Evolutionary conservation across 257 asterid species (phyloP).

Genomic region (Apocynum venetum): DNA sequence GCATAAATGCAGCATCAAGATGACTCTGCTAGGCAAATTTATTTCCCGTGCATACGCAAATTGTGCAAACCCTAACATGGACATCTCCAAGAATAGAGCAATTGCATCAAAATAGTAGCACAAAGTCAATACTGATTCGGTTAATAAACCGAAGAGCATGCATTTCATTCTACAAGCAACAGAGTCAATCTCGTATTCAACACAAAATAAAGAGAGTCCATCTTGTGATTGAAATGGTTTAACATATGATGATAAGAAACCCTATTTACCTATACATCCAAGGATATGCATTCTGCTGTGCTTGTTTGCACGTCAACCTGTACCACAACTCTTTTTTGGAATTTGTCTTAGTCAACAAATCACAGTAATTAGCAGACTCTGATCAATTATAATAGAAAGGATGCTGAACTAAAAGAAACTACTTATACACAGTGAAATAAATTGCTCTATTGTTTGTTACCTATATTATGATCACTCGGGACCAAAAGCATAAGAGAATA

Average conservation of each 20-base stretch:
- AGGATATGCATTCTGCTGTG: background rate
- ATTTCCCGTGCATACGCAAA: background rate
- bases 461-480: background rate
- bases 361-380: background rate
- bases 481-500: constrained; percentile 1
- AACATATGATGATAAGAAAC: background rate
- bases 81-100: background rate
- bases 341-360: background rate
- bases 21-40: background rate
- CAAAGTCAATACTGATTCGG: background rate
- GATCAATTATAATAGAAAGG: background rate
- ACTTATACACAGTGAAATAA: background rate
- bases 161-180: background rate
- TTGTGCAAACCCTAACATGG: background rate
- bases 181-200: no score
- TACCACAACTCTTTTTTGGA: background rate
- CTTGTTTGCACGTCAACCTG: background rate
- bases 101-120: background rate
- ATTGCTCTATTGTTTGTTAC: background rate
- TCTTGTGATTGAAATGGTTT: background rate
- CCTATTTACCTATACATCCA: background rate
- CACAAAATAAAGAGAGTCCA: background rate
- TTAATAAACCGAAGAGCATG: background rate
- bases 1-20: background rate
- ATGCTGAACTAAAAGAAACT: constrained; percentile 5